phyloP scores from a whole-genome alignment of 225 moss, liverwort and hornwort genomes.

The Marchantia paleacea region DNA sequence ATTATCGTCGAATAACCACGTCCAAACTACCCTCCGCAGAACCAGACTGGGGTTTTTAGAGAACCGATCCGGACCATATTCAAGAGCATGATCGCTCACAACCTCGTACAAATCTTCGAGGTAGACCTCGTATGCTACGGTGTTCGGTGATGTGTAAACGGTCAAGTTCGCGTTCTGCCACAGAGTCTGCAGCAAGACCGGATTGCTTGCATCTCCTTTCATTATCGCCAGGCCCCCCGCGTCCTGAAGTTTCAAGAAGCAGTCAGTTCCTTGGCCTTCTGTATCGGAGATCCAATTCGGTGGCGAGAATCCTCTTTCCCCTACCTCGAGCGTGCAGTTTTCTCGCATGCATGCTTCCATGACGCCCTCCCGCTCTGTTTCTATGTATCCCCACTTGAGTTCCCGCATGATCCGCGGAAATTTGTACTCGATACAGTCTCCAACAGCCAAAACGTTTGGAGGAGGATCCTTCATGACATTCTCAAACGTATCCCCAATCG shows the following conservation, averaged over 20 bases:
- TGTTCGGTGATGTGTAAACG: not conserved
- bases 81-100: not conserved
- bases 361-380: not conserved
- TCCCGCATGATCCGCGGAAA: not conserved
- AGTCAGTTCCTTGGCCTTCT: not conserved
- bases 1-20: not conserved
- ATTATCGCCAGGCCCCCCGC: conserved; percentile 7
- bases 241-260: conserved; percentile 13
- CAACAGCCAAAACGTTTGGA: not conserved
- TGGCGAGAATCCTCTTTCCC: conserved; percentile 6
- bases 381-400: not conserved
- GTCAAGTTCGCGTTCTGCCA: not conserved
- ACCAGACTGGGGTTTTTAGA: conserved; percentile 9
- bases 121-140: conserved; percentile 11
- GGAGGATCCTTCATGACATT: conserved; percentile 4
- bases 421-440: conserved; percentile 7
- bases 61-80: conserved; percentile 5
- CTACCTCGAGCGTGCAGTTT: conserved; percentile 9
- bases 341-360: conserved; percentile 21
- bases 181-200: not conserved
- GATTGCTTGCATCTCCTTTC: conserved; percentile 7
- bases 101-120: conserved; percentile 7
- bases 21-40: not conserved
- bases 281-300: conserved; percentile 17
- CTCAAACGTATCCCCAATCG: not conserved